phyloP scores from a whole-genome alignment of 2,329 filamentous ascomycete species.

The Neonectria faginata region DNA sequence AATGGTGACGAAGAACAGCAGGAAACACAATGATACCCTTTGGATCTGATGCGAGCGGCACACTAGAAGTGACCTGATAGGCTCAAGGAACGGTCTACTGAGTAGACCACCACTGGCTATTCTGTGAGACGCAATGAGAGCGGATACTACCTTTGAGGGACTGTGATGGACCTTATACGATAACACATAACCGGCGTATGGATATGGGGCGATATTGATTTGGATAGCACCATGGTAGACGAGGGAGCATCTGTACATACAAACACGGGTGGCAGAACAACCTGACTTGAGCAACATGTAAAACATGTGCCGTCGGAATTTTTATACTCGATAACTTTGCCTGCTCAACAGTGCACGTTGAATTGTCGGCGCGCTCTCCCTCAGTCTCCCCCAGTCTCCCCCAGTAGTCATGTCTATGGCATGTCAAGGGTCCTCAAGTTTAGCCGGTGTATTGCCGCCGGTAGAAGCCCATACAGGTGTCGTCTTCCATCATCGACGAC shows the following conservation, averaged over 20 bases:
- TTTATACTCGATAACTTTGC: background rate
- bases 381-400: background rate
- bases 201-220: constrained; percentile 31
- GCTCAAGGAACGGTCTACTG: constrained; percentile 5
- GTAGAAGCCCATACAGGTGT: constrained; percentile 33
- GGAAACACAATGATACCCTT: constrained; percentile 18
- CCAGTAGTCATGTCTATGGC: background rate
- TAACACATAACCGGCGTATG: constrained; percentile 43
- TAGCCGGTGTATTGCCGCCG: constrained; percentile 40
- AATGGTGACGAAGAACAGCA: constrained; percentile 14
- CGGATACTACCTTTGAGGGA: constrained; percentile 26
- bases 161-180: constrained; percentile 34
- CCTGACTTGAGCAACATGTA: constrained; percentile 23
- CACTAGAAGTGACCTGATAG: constrained; percentile 13
- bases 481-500: constrained; percentile 30
- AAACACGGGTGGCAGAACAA: constrained; percentile 26
- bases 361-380: background rate
- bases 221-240: constrained; percentile 37
- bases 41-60: constrained; percentile 8
- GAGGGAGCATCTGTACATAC: constrained; percentile 39
- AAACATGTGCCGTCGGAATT: constrained; percentile 5
- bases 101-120: constrained; percentile 16
- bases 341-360: background rate
- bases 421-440: constrained; percentile 11
- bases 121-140: constrained; percentile 17